phyloP scores from a whole-genome alignment of 192 early-diverging fungal species.

The Coemansia guatemalensis region DNA sequence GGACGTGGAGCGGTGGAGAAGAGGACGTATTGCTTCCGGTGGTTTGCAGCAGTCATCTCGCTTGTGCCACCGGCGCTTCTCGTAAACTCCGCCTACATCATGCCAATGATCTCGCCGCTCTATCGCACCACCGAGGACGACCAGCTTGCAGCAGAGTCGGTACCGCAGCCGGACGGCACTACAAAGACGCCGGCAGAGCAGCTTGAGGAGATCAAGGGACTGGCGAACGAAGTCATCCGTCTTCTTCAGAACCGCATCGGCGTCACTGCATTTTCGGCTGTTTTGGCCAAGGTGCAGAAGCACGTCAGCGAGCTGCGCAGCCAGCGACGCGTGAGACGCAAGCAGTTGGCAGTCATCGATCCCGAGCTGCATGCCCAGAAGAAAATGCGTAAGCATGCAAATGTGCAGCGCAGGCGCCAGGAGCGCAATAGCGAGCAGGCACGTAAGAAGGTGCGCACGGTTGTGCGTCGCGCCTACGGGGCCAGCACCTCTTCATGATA shows the following conservation, averaged over 20 bases:
- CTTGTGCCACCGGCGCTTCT: constrained; percentile 61
- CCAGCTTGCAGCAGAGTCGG: constrained; percentile 11
- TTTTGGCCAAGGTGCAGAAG: constrained; percentile 68
- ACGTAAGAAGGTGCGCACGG: constrained; percentile 54
- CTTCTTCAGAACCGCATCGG: constrained; percentile 74
- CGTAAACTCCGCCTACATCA: constrained; percentile 60
- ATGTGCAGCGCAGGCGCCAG: constrained; percentile 66
- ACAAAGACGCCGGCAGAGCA: constrained; percentile 32
- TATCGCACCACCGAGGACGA: constrained; percentile 78
- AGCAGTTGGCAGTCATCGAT: constrained; percentile 61
- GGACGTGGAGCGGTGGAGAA: constrained; percentile 39
- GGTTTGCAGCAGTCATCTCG: constrained; percentile 83
- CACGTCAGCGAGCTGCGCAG: constrained; percentile 62
- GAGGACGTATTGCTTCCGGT: constrained; percentile 83
- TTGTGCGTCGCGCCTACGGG: constrained; percentile 16
- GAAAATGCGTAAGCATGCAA: constrained; percentile 70
- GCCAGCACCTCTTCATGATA: not conserved
- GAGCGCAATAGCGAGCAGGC: constrained; percentile 67
- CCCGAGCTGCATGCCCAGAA: constrained; percentile 72
- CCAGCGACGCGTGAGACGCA: constrained; percentile 63
- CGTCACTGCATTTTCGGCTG: constrained; percentile 64
- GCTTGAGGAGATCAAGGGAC: constrained; percentile 68
- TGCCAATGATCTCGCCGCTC: constrained; percentile 71
- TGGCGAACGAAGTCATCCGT: constrained; percentile 79
- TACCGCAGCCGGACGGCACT: constrained; percentile 6